A percentile compares a stretch with the other conserved stretches of the same genome.
These are phyloP conservation scores for Camelina laxa DNA, from an alignment of 345 rosid genomes.

Conservation along the genomic window DNA sequence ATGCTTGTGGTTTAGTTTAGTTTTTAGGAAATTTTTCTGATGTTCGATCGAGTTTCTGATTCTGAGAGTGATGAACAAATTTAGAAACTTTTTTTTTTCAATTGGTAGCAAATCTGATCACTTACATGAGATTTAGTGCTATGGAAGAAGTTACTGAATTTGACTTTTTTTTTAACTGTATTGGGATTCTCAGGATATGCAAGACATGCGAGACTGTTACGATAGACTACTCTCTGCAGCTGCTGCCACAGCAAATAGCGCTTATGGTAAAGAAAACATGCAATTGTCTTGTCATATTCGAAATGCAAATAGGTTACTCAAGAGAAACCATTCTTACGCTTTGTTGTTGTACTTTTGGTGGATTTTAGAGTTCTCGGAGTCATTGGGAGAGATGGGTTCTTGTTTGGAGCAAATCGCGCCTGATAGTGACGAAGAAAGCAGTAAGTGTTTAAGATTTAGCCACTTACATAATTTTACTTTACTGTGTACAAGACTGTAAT, in stretches of 20 bases:
- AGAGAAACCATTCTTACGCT: background rate
- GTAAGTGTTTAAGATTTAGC: slow-evolving; percentile 48
- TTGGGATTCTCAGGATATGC: slow-evolving; percentile 67
- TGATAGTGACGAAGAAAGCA: slow-evolving; percentile 71
- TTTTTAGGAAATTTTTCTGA: slow-evolving; percentile 12
- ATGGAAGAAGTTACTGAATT: slow-evolving; percentile 5
- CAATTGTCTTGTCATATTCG: background rate
- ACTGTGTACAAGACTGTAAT: slow-evolving; percentile 4
- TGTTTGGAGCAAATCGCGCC: slow-evolving; percentile 81
- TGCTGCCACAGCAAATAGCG: slow-evolving; percentile 90
- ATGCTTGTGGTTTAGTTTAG: slow-evolving; percentile 1
- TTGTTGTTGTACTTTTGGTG: background rate
- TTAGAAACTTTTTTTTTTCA: slow-evolving; percentile 6
- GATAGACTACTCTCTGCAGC: slow-evolving; percentile 97
- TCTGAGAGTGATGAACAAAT: background rate
- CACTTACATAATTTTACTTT: background rate
- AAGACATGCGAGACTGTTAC: slow-evolving; percentile 85
- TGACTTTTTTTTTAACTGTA: background rate
- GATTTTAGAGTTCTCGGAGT: slow-evolving; percentile 88
- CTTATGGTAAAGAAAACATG: slow-evolving; percentile 62
- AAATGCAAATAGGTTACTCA: background rate
- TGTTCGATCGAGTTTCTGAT: slow-evolving; percentile 15
- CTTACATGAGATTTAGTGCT: background rate
- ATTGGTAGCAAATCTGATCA: slow-evolving; percentile 22
- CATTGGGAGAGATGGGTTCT: slow-evolving; percentile 90